These are phyloP conservation scores for Aspergillus conjunctus DNA, from an alignment of 495 filamentous ascomycete genomes.

Conservation along the genomic window DNA sequence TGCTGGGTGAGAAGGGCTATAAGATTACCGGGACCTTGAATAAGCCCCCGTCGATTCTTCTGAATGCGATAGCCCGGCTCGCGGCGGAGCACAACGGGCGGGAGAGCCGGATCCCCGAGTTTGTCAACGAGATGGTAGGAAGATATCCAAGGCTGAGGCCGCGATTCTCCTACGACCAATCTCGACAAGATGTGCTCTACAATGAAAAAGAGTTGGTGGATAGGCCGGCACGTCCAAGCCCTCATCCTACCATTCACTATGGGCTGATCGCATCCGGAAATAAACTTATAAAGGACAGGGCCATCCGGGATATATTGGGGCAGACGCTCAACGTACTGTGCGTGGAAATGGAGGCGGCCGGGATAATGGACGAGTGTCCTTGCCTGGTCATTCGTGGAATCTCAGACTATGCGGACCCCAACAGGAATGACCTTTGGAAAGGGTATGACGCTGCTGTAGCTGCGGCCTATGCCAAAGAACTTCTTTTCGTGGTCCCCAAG, in stretches of 20 bases:
- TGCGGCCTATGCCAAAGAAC: slow-evolving; percentile 10
- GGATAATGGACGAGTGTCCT: slow-evolving; percentile 3
- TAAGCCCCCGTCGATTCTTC: not conserved
- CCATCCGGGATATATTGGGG: not conserved
- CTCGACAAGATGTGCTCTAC: not conserved
- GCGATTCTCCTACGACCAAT: not conserved
- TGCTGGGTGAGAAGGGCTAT: not conserved
- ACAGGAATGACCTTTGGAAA: slow-evolving; percentile 14
- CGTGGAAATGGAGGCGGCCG: slow-evolving; percentile 15
- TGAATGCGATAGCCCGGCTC: not conserved
- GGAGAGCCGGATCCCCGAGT: not conserved
- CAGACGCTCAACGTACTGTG: slow-evolving; percentile 3
- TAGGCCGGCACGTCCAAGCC: not conserved
- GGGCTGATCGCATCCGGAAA: slow-evolving; percentile 9
- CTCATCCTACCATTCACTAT: slow-evolving; percentile 3
- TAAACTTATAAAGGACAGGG: slow-evolving; percentile 2
- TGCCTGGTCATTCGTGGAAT: slow-evolving; percentile 15
- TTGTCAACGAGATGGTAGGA: not conserved
- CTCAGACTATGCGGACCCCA: slow-evolving; percentile 17
- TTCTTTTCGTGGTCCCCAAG: slow-evolving; percentile 4
- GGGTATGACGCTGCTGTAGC: slow-evolving; percentile 10
- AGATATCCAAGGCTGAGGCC: not conserved
- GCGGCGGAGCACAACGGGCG: not conserved
- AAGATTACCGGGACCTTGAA: not conserved
- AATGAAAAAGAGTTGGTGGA: not conserved